Base-by-base conservation (phyloP, 169 alveolate species). In the Cryptosporidium ryanae region DNA sequence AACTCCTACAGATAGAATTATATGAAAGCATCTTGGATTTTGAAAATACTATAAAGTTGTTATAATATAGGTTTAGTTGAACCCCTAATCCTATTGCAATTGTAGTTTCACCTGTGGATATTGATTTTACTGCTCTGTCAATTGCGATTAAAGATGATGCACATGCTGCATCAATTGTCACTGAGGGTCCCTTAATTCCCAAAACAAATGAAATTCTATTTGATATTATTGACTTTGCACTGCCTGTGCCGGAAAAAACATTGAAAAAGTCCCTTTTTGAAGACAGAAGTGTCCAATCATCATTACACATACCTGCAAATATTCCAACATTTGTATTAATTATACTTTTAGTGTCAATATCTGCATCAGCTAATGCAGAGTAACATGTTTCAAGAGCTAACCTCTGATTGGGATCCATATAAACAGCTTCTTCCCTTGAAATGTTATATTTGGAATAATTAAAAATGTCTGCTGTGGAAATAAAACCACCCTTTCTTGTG, bases 1-100 rank as follows among this genome's bases (percentile, higher is more conserved):
- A 91, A 46, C 92, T 91, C 54, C 82, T 91, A 57, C 94, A 91
- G 6, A 82, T 68, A 12, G 91, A 82, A 46, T 90, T 90, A 18
- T 32, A 32, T 15, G 93, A 89, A 10, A 91, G 84, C 94, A 91
- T 91, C 18, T 66, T 48, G 4, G 94, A 92, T 12, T 82, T 61
- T 17, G 71, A 57, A 32, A 90, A 70, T 34, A 67, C 71, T 25
- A 64, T 55, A 65, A 90, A 90, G 38, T 82, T 83, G 54, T 82
- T 89, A 13, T 61, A 59, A 18, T 66, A 71, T 13, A 76, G 64
- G 43, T 76, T 76, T 55, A 90, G 23, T 59, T 90, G 89, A n/a
- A 82, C 84, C 17, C 84, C 84, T 18, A 76, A 38, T 23, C 49
- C 84, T 0, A 76, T 59, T 2, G 84, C 71, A 64, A 59, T 76